Evolutionary conservation across 352 stramenopile species (phyloP), one percentile per base, ranked within the genome.

Genomic region (Globisporangium barbulae): DNA sequence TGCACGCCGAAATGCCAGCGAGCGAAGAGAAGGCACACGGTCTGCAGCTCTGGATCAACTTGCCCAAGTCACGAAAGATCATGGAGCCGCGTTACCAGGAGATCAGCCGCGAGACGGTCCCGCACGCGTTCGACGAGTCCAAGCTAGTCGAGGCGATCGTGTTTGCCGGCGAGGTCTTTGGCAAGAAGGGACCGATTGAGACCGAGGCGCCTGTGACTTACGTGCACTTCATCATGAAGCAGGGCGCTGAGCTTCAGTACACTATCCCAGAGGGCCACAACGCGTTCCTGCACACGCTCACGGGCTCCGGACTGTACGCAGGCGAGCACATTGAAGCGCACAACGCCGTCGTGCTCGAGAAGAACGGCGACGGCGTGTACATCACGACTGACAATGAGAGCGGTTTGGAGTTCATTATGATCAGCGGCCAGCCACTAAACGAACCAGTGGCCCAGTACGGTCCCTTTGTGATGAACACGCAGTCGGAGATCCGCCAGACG

Each of bases 401-500:
- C 1, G 66, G 63, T 0, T 33, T 88, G 5, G 74, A 90, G 72
- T 87, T 89, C 47, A 80, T 90, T 31, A 67, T 88, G 25, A 74
- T 88, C 55, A 79, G 62, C 44, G 81, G 79, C 19, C 58, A 85
- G 64, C 83, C 81, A 1, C 48, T 92, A 45, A 75, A 87, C 52
- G 83, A 92, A 56, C 75, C 77, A 7, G 72, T 90, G 10, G 74
- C 82, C 39, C 81, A 88, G 59, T 82, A 92, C 52, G 83, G 83
- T 13, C 81, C 83, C 22, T 91, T 90, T 49, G 81, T 91, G 56
- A 91, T 91, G 81, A 89, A 67, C 35, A 86, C 74, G 35, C 55
- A 76, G 31, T 64, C 62, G 1, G 78, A 88, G 56, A 88, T 89
- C 30, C 75, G 75, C 10, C 65, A 86, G 64, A 83, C 76, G 5